phyloP scores from a whole-genome alignment of 148 eudicot genomes.

The Fallopia convolvulus region DNA sequence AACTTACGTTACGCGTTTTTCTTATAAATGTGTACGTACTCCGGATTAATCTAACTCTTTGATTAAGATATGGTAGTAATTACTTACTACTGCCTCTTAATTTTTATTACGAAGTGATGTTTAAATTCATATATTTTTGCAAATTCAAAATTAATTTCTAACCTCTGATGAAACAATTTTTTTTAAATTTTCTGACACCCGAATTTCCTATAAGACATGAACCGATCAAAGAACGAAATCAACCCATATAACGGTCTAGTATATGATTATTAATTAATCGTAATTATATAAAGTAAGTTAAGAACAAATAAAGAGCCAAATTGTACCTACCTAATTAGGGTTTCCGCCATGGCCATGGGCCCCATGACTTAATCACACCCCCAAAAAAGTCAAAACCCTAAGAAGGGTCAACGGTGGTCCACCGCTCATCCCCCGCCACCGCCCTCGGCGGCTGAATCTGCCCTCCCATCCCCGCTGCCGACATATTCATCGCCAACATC shows the following conservation, averaged over 20 bases:
- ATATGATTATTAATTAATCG: too few species aligned
- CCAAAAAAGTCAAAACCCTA: conserved; percentile 25
- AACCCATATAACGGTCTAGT: too few species aligned
- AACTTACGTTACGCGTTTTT: background rate
- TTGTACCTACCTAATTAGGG: conserved; percentile 7
- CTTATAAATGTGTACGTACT: background rate
- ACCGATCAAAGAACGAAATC: too few species aligned
- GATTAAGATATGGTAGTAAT: background rate
- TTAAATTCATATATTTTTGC: too few species aligned
- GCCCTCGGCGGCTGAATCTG: conserved; percentile 47
- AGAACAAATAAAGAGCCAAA: background rate
- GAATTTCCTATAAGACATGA: too few species aligned
- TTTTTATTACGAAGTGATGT: too few species aligned
- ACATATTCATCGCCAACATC: conserved; percentile 39
- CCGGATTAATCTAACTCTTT: background rate
- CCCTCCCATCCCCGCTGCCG: conserved; percentile 26
- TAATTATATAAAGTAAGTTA: too few species aligned
- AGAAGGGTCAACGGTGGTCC: conserved; percentile 49
- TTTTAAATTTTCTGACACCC: too few species aligned
- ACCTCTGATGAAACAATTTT: too few species aligned
- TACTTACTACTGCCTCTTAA: too few species aligned
- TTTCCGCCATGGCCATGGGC: background rate
- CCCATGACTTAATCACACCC: background rate
- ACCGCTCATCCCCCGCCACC: conserved; percentile 50
- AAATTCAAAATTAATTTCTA: too few species aligned